Evolutionary conservation across 2,329 filamentous ascomycete genomes (phyloP).

Genomic region (Fusarium duplospermum): DNA sequence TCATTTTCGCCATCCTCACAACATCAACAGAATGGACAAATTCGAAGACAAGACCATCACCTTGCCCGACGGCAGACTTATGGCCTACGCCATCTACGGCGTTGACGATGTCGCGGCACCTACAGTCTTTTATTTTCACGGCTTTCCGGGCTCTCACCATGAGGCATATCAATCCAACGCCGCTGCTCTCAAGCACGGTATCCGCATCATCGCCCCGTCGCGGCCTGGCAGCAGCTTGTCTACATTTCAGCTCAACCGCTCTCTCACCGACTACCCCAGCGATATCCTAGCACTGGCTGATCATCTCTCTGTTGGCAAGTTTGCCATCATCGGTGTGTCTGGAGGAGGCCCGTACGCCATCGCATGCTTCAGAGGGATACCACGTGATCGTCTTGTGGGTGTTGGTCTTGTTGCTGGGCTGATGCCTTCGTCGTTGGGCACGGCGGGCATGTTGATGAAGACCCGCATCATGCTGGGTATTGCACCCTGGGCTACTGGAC

Average conservation of each 20-base stretch:
- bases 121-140: slow-evolving; percentile 25
- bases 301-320: not conserved
- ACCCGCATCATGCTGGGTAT: slow-evolving; percentile 16
- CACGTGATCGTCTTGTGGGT: not conserved
- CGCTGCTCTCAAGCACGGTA: not conserved
- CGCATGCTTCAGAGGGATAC: slow-evolving; percentile 17
- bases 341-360: slow-evolving; percentile 29
- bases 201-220: slow-evolving; percentile 20
- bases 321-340: slow-evolving; percentile 16
- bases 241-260: slow-evolving; percentile 21
- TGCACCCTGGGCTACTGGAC: slow-evolving; percentile 6
- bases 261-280: slow-evolving; percentile 9
- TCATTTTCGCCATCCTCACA: not conserved
- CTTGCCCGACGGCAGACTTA: slow-evolving; percentile 16
- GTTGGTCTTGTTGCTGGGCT: slow-evolving; percentile 15
- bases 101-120: slow-evolving; percentile 4
- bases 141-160: slow-evolving; percentile 29
- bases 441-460: slow-evolving; percentile 21
- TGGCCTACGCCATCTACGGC: slow-evolving; percentile 28
- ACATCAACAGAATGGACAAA: slow-evolving; percentile 7
- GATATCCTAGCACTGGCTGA: slow-evolving; percentile 9
- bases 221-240: slow-evolving; percentile 23
- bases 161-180: slow-evolving; percentile 9
- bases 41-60: slow-evolving; percentile 1
- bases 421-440: slow-evolving; percentile 25